Evolutionary conservation across 805 yeast genomes (phyloP).

Genomic region (Candida montana): DNA sequence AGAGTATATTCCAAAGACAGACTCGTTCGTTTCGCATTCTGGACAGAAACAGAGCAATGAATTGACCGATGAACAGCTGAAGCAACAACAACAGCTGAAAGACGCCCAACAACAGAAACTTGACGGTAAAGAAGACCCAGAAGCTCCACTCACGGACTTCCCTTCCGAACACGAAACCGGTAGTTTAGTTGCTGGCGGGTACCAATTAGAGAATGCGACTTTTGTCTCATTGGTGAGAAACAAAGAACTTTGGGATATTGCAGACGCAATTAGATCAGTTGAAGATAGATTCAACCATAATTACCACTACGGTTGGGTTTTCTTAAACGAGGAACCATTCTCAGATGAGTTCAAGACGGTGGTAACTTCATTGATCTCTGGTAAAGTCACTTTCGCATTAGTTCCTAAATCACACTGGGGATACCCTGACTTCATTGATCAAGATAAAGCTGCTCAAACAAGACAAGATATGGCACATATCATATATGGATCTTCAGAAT

Average conservation of each 20-base stretch:
- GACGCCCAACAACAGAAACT: not conserved
- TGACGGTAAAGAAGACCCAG: not conserved
- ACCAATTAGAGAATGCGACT: conserved; percentile 60
- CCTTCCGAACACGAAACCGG: not conserved
- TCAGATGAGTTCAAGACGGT: conserved; percentile 71
- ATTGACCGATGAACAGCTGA: conserved; percentile 5
- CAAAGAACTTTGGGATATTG: conserved; percentile 56
- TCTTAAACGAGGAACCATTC: conserved; percentile 83
- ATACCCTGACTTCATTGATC: conserved; percentile 79
- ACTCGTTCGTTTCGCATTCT: too few relatives aligned
- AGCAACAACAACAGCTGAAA: conserved; percentile 1
- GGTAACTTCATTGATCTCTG: conserved; percentile 66
- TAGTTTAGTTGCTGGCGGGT: conserved; percentile 1
- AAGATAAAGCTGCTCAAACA: conserved; percentile 58
- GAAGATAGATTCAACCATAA: conserved; percentile 86
- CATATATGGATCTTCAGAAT: conserved; percentile 60
- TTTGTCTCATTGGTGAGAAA: conserved; percentile 79
- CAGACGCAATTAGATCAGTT: conserved; percentile 64
- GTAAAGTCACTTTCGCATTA: conserved; percentile 69
- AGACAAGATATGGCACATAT: conserved; percentile 86
- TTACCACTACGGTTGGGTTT: conserved; percentile 91
- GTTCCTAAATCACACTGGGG: conserved; percentile 88
- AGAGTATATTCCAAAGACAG: not conserved
- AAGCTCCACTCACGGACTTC: too few relatives aligned
- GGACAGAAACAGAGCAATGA: not conserved